Evolutionary conservation across 1,139 yeast genomes (phyloP).

Genomic region (Casaregolazyma lundiana): DNA sequence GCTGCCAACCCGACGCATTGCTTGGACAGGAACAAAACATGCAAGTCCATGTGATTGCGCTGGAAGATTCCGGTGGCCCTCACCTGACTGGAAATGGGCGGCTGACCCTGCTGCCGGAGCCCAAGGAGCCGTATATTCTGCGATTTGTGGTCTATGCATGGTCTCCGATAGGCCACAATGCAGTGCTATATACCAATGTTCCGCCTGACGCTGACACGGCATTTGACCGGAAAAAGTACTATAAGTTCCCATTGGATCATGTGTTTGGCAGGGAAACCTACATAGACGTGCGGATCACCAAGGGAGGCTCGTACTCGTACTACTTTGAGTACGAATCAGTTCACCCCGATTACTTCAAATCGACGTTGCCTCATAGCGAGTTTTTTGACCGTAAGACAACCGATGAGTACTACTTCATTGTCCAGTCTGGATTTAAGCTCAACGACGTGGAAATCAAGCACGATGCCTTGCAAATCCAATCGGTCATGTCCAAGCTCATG

Average conservation of each 20-base stretch:
- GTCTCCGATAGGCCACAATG: constrained; percentile 63
- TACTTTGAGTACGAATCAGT: constrained; percentile 31
- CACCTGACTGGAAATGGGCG: constrained; percentile 42
- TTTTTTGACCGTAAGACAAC: constrained; percentile 33
- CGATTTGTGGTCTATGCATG: constrained; percentile 71
- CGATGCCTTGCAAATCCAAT: constrained; percentile 77
- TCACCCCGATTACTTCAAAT: constrained; percentile 20
- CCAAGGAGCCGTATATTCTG: constrained; percentile 47
- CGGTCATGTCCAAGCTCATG: constrained; percentile 89
- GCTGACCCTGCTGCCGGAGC: constrained; percentile 52
- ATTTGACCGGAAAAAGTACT: constrained; percentile 56
- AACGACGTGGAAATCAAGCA: constrained; percentile 58
- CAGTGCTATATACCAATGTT: constrained; percentile 69
- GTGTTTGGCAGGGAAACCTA: constrained; percentile 44
- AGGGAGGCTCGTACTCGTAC: constrained; percentile 77
- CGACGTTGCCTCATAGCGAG: constrained; percentile 6
- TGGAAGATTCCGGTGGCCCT: constrained; percentile 32
- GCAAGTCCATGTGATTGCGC: constrained; percentile 25
- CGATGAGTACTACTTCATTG: constrained; percentile 65
- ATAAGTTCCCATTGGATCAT: constrained; percentile 46
- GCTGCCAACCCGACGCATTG: neutral
- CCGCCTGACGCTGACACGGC: constrained; percentile 43
- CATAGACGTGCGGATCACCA: constrained; percentile 56
- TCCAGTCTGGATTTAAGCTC: constrained; percentile 68
- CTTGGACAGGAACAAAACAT: constrained; percentile 9